These are phyloP conservation scores for Eucalyptus globulus DNA, from an alignment of 345 rosid species.

Conservation along the genomic window DNA sequence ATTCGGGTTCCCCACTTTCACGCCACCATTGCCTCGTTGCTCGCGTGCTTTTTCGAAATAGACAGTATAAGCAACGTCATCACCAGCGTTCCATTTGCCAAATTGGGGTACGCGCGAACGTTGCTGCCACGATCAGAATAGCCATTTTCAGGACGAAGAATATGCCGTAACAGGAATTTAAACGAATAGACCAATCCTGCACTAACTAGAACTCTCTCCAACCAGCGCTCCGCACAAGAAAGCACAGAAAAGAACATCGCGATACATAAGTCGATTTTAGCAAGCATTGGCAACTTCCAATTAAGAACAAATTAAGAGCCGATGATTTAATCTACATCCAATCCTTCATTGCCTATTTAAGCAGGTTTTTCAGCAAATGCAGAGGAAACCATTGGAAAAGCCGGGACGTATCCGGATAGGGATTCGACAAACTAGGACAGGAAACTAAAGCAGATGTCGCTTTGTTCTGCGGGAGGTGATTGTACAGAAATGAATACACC, in stretches of 20 bases:
- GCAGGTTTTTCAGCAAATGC: not conserved
- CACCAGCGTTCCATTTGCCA: slow-evolving; percentile 82
- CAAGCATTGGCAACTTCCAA: not conserved
- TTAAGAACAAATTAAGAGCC: not conserved
- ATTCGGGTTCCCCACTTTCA: slow-evolving; percentile 44
- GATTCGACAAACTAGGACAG: not conserved
- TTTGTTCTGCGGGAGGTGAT: not conserved
- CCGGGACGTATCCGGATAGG: not conserved
- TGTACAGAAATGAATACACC: not conserved
- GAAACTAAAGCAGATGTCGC: not conserved
- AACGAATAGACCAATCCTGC: not conserved
- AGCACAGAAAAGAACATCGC: not conserved
- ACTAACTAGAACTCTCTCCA: not conserved
- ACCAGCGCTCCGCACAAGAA: not conserved
- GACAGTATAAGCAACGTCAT: slow-evolving; percentile 70
- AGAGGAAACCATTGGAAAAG: not conserved
- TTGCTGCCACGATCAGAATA: slow-evolving; percentile 19
- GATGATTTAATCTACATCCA: not conserved
- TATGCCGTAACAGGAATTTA: not conserved
- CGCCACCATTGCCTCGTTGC: slow-evolving; percentile 30
- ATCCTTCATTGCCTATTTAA: not conserved
- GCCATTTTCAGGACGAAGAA: not conserved
- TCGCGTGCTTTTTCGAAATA: slow-evolving; percentile 78
- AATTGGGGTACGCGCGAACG: slow-evolving; percentile 71
- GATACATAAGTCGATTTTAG: not conserved